Evolutionary conservation across 495 filamentous ascomycete genomes (phyloP).

Genomic region (Pyronema domesticum): DNA sequence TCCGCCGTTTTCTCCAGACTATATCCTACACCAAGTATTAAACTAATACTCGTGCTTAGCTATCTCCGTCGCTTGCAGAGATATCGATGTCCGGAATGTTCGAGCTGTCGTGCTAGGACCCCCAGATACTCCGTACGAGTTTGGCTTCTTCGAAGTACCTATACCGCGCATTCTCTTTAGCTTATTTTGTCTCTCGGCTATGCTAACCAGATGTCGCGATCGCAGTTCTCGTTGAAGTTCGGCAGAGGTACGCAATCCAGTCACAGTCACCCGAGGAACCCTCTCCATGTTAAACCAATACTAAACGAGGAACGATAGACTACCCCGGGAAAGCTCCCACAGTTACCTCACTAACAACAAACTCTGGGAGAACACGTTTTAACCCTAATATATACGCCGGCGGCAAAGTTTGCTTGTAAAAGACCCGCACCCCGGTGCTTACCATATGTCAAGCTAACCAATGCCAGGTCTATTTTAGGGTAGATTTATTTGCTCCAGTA

Average conservation of each 20-base stretch:
- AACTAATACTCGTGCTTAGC: conserved; percentile 33
- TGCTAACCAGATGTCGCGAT: not conserved
- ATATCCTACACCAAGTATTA: not conserved
- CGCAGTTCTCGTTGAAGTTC: conserved; percentile 48
- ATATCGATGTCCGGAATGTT: conserved; percentile 75
- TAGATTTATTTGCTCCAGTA: conserved; percentile 25
- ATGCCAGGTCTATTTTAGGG: conserved; percentile 70
- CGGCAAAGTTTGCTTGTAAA: conserved; percentile 83
- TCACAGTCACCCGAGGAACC: not conserved
- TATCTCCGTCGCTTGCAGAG: conserved; percentile 67
- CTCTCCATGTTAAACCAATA: too few relatives aligned
- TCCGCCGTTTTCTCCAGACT: not conserved
- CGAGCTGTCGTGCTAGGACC: conserved; percentile 81
- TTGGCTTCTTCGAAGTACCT: conserved; percentile 83
- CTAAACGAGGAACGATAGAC: conserved; percentile 32
- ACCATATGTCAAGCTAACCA: not conserved
- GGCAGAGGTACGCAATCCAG: conserved; percentile 36
- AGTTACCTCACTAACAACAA: conserved; percentile 68
- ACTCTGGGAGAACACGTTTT: conserved; percentile 70
- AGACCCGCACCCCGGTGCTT: conserved; percentile 1
- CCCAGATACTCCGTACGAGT: conserved; percentile 88
- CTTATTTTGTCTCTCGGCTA: not conserved
- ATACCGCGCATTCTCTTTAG: not conserved
- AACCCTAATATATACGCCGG: conserved; percentile 90
- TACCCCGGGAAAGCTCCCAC: conserved; percentile 70